Conservation (phyloP, 768 basidiomycete genomes). For the Suillus ampliporus region DNA sequence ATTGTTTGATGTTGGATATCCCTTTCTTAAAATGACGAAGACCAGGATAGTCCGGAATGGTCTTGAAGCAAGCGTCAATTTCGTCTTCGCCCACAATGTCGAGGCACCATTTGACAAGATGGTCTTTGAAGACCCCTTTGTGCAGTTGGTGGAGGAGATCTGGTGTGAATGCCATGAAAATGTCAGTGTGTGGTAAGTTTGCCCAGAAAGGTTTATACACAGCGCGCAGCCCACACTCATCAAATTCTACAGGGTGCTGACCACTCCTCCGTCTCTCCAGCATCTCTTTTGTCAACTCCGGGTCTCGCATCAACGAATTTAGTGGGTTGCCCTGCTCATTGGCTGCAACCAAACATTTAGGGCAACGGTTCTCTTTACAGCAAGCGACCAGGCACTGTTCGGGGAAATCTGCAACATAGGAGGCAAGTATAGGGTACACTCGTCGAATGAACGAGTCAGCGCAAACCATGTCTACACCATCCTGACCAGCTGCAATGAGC, state of each 20-base stretch:
- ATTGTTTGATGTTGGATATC: conserved; percentile 45
- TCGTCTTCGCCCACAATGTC: conserved; percentile 13
- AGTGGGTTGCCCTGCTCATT: conserved; percentile 9
- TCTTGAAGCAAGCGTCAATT: conserved; percentile 21
- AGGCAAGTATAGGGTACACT: conserved; percentile 27
- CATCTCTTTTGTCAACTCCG: neutral
- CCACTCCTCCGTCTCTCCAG: conserved; percentile 7
- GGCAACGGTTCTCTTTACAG: conserved; percentile 18
- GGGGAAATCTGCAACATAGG: conserved; percentile 32
- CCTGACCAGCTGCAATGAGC: conserved; percentile 17
- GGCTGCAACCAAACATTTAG: conserved; percentile 7
- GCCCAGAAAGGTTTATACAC: conserved; percentile 46
- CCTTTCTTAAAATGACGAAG: conserved; percentile 47
- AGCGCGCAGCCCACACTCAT: neutral
- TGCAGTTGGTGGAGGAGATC: conserved; percentile 54
- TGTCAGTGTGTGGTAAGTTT: conserved; percentile 45
- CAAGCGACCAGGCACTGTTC: conserved; percentile 24
- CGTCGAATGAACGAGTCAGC: conserved; percentile 17
- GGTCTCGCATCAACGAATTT: neutral
- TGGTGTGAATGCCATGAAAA: conserved; percentile 43
- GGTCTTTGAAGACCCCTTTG: conserved; percentile 53
- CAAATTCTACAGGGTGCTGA: conserved; percentile 12
- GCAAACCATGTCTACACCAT: conserved; percentile 25
- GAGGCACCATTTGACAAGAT: conserved; percentile 44
- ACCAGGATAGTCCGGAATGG: conserved; percentile 16